Evolutionary conservation across 2,329 filamentous ascomycete species (phyloP), one percentile per base, ranked within the genome.

Genomic region (Phialophora expanda): DNA sequence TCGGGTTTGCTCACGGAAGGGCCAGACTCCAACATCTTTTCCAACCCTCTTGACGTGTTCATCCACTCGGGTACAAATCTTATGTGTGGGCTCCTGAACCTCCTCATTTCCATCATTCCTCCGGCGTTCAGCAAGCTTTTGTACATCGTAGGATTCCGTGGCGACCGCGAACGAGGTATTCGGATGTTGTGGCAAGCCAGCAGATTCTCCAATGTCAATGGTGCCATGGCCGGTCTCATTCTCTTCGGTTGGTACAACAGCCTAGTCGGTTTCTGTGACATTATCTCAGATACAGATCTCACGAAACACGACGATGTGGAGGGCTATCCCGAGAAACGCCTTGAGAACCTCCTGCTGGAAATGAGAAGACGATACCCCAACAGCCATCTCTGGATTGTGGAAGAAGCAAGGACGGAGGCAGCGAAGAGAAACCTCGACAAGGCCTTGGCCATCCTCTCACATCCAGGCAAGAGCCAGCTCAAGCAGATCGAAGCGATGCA

Each of bases 31-130:
- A 83, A 87, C 4, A 80, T 88, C 1, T 90, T 94, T 71, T 87
- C 85, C 44, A 88, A 93, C 66, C 88, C 91, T 0, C 86, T 94
- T 20, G 94, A 98, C 76, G 80, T 90, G 24, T 99, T 97, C 75
- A 89, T 97, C 44, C 92, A 97, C 76, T 93, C 92, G 0, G 94
- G 93, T 9, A 87, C 89, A 4, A 95, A 91, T 75, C 89, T 97
- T 77, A 97, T 93, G 77, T 97, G 93, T 73, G 95, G 95, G 2
- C 85, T 96, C 34, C 80, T 98, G 1, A 84, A 96, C 14, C 83
- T 98, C 1, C 83, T 98, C 61, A 88, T 98, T n/a, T 96, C 92
- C 12, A 90, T 98, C 81, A 88, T 98, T 0, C 96, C 95, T 0
- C 95, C 95, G 0, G 87, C 93, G 0, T 97, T 98, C 77, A 90